Percentiles rank a stretch among this genome's conserved stretches.
Conservation (phyloP, 2,329 filamentous ascomycete species). For the Trichoderma pleuroti region DNA sequence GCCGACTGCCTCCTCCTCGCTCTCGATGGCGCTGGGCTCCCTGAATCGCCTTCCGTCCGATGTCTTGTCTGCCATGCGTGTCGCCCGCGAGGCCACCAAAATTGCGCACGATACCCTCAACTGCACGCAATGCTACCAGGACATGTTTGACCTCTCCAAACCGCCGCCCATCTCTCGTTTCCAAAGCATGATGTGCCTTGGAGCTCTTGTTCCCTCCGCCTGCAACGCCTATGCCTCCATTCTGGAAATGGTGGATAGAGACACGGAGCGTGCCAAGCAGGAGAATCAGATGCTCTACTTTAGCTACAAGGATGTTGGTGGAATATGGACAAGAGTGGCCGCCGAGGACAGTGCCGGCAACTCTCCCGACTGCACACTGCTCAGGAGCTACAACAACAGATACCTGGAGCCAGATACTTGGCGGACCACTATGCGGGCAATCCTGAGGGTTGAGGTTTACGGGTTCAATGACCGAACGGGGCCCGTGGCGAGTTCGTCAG, state of each 20-base stretch:
- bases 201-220: conserved; percentile 54
- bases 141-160: conserved; percentile 33
- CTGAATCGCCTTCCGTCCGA: conserved; percentile 46
- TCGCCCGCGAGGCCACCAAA: conserved; percentile 46
- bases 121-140: conserved; percentile 48
- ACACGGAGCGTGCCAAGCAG: conserved; percentile 43
- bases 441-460: conserved; percentile 57
- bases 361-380: not conserved
- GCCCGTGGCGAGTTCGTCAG: conserved; percentile 9
- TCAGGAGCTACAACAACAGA: conserved; percentile 38
- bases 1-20: conserved; percentile 46
- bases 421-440: conserved; percentile 50
- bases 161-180: conserved; percentile 47
- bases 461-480: conserved; percentile 36
- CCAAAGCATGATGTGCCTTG: conserved; percentile 58
- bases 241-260: conserved; percentile 52
- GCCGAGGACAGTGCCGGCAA: conserved; percentile 27
- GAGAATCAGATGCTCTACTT: conserved; percentile 44
- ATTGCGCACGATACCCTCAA: conserved; percentile 50
- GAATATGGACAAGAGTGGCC: conserved; percentile 42
- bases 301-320: conserved; percentile 45
- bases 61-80: conserved; percentile 44
- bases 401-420: conserved; percentile 52
- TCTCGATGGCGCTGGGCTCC: conserved; percentile 50
- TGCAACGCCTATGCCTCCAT: conserved; percentile 56